Base-by-base conservation (phyloP, 2,329 filamentous ascomycete genomes). In the Penicillium aurantiogriseum region DNA sequence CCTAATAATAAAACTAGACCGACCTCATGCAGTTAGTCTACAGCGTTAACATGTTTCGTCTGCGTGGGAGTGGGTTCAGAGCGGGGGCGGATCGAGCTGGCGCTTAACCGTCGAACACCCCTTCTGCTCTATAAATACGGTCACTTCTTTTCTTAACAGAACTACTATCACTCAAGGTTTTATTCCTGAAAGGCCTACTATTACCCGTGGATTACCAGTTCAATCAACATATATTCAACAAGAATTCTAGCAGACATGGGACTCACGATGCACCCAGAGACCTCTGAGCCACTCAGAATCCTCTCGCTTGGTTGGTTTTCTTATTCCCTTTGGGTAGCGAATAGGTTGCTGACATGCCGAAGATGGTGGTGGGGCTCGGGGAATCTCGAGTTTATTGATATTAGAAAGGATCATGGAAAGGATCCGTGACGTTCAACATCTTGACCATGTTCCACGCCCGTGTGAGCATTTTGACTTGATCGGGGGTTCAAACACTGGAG, bases 351-450 rank as follows among this genome's bases (percentile, higher is more conserved):
- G 31, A 54, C n/a, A 11, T 6, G 1, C 0, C 7, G 0, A 4
- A 54, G 52, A 54, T 10, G 52, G 52, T 3, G 52, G 52, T 13
- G 44, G 44, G 0, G 11, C 29, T n/a, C 52, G 52, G 10, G 44
- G 44, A 2, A 48, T 49, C 19, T 49, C 52, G 17, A 49, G 36
- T 35, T 21, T 49, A 4, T 6, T 54, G 11, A 54, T 54, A 2
- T 5, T 54, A 8, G 19, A 54, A n/a, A 25, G 23, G 4, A 54
- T 54, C 9, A 54, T 54, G 52, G 35, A 49, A 31, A 9, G 1
- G 36, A 42, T 54, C 21, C 52, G 36, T 19, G 38, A 49, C 3
- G 27, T 11, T n/a, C 3, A 31, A 4, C 23, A 48, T 4, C 52
- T 54, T 11, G 15, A 27, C 15, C 7, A 36, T 9, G 27, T 36